phyloP scores from a whole-genome alignment of 2,329 filamentous ascomycete genomes.

The Dactylellina parvicollis region DNA sequence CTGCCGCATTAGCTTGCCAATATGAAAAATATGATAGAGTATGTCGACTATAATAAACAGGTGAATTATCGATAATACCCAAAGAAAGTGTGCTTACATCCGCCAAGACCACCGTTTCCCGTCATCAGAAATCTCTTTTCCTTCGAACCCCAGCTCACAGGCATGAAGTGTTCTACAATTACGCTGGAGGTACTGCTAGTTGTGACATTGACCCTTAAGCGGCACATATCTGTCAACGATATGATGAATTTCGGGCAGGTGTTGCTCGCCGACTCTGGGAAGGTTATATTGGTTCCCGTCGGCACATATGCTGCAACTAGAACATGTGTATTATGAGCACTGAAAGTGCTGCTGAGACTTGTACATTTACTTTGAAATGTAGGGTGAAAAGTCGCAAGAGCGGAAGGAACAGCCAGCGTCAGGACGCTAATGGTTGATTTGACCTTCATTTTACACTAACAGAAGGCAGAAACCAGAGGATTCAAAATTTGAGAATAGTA shows the following conservation, averaged over 20 bases:
- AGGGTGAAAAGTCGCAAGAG: background rate
- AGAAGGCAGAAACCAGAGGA: background rate
- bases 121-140: slow-evolving; percentile 43
- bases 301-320: slow-evolving; percentile 23
- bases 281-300: slow-evolving; percentile 22
- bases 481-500: background rate
- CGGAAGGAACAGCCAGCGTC: background rate
- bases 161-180: slow-evolving; percentile 49
- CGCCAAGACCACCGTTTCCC: slow-evolving; percentile 43
- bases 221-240: slow-evolving; percentile 35
- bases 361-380: slow-evolving; percentile 15
- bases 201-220: slow-evolving; percentile 28
- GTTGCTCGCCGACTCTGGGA: slow-evolving; percentile 29
- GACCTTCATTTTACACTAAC: slow-evolving; percentile 11
- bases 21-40: background rate
- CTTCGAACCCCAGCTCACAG: slow-evolving; percentile 29
- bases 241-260: slow-evolving; percentile 24
- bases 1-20: background rate
- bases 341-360: slow-evolving; percentile 2
- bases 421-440: background rate
- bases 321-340: slow-evolving; percentile 14
- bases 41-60: no score
- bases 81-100: slow-evolving; percentile 29
- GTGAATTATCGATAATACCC: no score
- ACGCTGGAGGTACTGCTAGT: slow-evolving; percentile 51